A percentile compares a stretch with the other conserved stretches of the same genome.
phyloP scores from a whole-genome alignment of 306 rosid genomes.

The Glycine tomentella region DNA sequence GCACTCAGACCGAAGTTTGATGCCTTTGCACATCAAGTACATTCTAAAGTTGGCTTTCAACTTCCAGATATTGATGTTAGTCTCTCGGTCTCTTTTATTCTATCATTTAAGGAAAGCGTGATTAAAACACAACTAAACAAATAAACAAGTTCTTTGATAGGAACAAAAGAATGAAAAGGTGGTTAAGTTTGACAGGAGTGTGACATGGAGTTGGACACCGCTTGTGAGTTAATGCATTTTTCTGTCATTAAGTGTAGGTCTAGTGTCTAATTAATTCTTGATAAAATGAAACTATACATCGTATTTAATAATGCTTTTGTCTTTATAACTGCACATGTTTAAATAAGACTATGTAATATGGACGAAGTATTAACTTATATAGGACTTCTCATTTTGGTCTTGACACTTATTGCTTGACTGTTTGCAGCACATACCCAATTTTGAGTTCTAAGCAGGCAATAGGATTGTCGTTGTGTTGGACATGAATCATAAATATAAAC shows the following conservation, averaged over 20 bases:
- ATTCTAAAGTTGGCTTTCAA: constrained; percentile 55
- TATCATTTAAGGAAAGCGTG: constrained; percentile 18
- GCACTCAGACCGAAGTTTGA: constrained; percentile 61
- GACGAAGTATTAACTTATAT: constrained; percentile 26
- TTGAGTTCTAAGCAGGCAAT: constrained; percentile 17
- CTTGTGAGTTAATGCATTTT: constrained; percentile 33
- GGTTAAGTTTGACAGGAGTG: constrained; percentile 8
- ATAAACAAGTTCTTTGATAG: constrained; percentile 15
- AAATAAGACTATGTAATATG: constrained; percentile 11
- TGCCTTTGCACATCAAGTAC: constrained; percentile 49
- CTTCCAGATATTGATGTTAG: constrained; percentile 64
- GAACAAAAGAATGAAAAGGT: constrained; percentile 5
- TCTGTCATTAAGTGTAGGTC: constrained; percentile 15
- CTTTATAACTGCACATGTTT: neutral
- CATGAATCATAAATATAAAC: neutral
- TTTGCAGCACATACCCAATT: neutral
- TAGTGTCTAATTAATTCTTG: constrained; percentile 7
- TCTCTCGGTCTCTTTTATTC: constrained; percentile 35
- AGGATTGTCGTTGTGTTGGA: constrained; percentile 22
- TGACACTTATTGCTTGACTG: constrained; percentile 13
- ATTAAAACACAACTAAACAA: neutral
- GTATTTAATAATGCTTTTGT: too few relatives aligned
- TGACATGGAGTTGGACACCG: constrained; percentile 23
- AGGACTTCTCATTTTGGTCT: constrained; percentile 25
- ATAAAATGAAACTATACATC: too few relatives aligned